These are phyloP conservation scores for Leonotis leonurus DNA, from an alignment of 257 asterid species.

Conservation along the genomic window DNA sequence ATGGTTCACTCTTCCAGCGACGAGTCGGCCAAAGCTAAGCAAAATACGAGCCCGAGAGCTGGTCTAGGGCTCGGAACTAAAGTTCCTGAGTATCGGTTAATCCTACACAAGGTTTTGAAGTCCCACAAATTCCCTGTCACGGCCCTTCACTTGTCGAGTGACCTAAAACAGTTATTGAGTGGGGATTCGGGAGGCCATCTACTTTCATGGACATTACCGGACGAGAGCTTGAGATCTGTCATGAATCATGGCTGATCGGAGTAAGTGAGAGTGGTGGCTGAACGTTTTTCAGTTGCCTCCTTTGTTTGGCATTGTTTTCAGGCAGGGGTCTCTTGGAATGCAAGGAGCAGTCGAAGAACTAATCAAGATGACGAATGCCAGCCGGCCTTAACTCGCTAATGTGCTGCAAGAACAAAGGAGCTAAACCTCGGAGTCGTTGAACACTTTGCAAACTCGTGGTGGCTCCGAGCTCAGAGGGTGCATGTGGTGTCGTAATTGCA, in stretches of 20 bases:
- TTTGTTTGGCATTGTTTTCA: slow-evolving; percentile 2
- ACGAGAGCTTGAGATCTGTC: slow-evolving; percentile 62
- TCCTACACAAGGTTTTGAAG: slow-evolving; percentile 79
- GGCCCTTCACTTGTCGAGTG: slow-evolving; percentile 72
- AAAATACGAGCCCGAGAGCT: slow-evolving; percentile 41
- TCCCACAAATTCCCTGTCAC: slow-evolving; percentile 78
- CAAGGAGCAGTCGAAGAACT: slow-evolving; percentile 2
- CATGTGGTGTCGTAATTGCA: slow-evolving; percentile 9
- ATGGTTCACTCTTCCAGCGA: slow-evolving; percentile 75
- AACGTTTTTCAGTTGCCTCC: slow-evolving; percentile 11
- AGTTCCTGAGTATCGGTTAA: slow-evolving; percentile 72
- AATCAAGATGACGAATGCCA: slow-evolving; percentile 3
- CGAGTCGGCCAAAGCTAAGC: slow-evolving; percentile 42
- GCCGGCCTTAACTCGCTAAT: not conserved
- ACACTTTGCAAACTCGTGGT: slow-evolving; percentile 11
- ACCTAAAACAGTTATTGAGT: slow-evolving; percentile 75
- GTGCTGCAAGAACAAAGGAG: slow-evolving; percentile 8
- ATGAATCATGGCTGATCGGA: slow-evolving; percentile 56
- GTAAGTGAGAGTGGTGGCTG: slow-evolving; percentile 12
- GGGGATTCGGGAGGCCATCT: slow-evolving; percentile 86
- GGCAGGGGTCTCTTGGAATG: slow-evolving; percentile 10
- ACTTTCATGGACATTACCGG: slow-evolving; percentile 85
- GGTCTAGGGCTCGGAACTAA: slow-evolving; percentile 53
- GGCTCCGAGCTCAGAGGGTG: slow-evolving; percentile 14
- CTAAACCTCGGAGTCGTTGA: not conserved